Evolutionary conservation across 139 green algal genomes (phyloP).

Genomic region (Chlorella sp.): DNA sequence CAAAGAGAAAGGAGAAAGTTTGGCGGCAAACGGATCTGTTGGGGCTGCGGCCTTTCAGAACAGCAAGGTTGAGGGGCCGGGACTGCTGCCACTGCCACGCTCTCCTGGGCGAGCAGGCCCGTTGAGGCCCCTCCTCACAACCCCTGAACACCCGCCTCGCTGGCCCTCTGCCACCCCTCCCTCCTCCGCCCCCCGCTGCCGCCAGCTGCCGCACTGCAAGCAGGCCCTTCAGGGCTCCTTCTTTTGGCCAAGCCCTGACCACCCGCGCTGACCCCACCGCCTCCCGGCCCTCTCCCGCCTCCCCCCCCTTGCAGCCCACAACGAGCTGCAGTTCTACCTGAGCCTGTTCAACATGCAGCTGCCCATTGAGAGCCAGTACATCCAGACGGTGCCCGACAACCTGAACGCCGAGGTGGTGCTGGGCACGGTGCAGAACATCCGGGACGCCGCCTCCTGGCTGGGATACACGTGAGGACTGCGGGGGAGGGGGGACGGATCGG

Average conservation of each 20-base stretch:
- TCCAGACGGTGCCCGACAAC: slow-evolving; percentile 88
- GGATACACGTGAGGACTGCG: slow-evolving; percentile 76
- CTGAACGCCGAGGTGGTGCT: slow-evolving; percentile 98
- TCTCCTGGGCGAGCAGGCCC: too few species aligned
- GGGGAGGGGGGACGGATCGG: too few species aligned
- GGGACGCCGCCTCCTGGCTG: slow-evolving; percentile 89
- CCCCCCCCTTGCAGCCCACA: slow-evolving; percentile 56
- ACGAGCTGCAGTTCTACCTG: slow-evolving; percentile 99
- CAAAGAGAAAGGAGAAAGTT: too few species aligned
- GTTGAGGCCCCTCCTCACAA: too few species aligned
- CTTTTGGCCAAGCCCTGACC: too few species aligned
- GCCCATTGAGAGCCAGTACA: slow-evolving; percentile 96
- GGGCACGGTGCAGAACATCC: slow-evolving; percentile 85
- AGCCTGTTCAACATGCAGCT: slow-evolving; percentile 98
- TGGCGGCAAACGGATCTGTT: too few species aligned
- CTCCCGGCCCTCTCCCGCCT: not conserved
- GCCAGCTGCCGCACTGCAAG: not conserved
- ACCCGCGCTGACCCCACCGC: too few species aligned
- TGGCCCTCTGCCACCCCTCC: too few species aligned
- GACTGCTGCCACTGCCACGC: too few species aligned
- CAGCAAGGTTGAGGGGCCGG: not conserved
- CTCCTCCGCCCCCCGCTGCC: too few species aligned
- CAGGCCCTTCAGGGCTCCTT: too few species aligned
- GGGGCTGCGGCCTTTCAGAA: not conserved
- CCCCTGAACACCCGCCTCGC: too few species aligned